Base-by-base conservation (phyloP, 805 yeast genomes). In the Cyberlindnera maritima region DNA sequence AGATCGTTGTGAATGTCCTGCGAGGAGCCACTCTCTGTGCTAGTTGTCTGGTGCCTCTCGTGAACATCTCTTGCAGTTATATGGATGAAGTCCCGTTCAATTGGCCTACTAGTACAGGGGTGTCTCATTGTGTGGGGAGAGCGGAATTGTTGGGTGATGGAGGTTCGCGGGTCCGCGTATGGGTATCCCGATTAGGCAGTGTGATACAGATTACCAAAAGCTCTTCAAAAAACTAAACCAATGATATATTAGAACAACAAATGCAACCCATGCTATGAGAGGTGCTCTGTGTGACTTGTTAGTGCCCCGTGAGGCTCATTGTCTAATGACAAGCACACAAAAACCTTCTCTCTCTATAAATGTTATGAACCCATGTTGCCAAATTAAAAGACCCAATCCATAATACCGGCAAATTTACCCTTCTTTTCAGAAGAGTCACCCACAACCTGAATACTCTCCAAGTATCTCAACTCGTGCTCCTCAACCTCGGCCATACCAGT, bases 401-500 rank as follows among this genome's bases (percentile, higher is more conserved):
- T 43, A 21, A 48, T 25, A 17, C 36, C 42, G 5, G 43, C 20
- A 31, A 31, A 43, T n/a, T n/a, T n/a, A n/a, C 39, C 34, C 15
- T 23, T 87, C 85, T 23, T 48, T 23, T 46, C 37, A 35, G 41
- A 3, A 28, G 32, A 9, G 41, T 38, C 31, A 28, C n/a, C 4
- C 12, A 36, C 14, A 36, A 3, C 40, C 41, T 33, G 50, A 36
- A 39, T 40, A 18, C 39, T 39, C 28, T 49, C 63, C 38, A 59
- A 29, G 33, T 57, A 61, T 2, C 43, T 33, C 31, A 60, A 42
- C 56, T 83, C 87, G 57, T 83, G 85, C 35, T 69, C 73, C 55
- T 80, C 85, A 36, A 83, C 71, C 56, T 79, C 87, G 17, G 64
- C 72, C 38, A 79, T 60, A 3, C 82, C 87, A 3, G 77, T 66